Base-by-base conservation (phyloP, 495 filamentous ascomycete species). In the Articulospora tetracladia region DNA sequence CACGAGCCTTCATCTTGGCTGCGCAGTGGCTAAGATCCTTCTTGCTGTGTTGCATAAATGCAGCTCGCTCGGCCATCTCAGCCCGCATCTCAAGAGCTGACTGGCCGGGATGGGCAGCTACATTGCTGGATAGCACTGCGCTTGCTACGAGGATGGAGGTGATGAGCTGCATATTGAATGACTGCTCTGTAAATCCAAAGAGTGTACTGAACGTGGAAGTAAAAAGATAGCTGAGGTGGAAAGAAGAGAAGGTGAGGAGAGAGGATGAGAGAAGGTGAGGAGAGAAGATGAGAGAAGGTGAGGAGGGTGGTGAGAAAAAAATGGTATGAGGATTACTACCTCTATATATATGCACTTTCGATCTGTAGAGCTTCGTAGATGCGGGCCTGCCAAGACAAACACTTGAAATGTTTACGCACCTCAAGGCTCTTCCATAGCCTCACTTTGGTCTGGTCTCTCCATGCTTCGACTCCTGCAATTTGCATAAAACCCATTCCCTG, bases 81-180 rank as follows among this genome's bases (percentile, higher is more conserved):
- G 69, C 67, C 53, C 67, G 68, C 61, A 71, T 59, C 55, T 78
- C 69, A 44, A 15, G 7, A 8, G 39, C 39, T 15, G 39, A 44
- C 46, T 80, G 75, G 46, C 76, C 76, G 0, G 77, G 75, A 50
- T 79, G 76, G 49, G 74, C 73, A 41, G 39, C 3, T 22, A 58
- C 60, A 55, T 44, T 60, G 39, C 30, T 39, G 10, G 54, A 39
- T 12, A 61, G 30, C 13, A 58, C 2, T 34, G 46, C 55, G 22
- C 22, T 25, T 13, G 58, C 51, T 2, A 51, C 58, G 25, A 60
- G 7, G n/a, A 60, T 15, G 20, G 51, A 36, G 32, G 36, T 51
- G 36, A 60, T 28, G 25, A 60, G 25, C n/a, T 60, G 50, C 58
- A 60, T 60, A 19, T 54, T 60, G 47, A 25, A 50, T 2, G 23